These are phyloP conservation scores for Fonsecaea nubica DNA, from an alignment of 2,329 filamentous ascomycete genomes.

Conservation along the genomic window DNA sequence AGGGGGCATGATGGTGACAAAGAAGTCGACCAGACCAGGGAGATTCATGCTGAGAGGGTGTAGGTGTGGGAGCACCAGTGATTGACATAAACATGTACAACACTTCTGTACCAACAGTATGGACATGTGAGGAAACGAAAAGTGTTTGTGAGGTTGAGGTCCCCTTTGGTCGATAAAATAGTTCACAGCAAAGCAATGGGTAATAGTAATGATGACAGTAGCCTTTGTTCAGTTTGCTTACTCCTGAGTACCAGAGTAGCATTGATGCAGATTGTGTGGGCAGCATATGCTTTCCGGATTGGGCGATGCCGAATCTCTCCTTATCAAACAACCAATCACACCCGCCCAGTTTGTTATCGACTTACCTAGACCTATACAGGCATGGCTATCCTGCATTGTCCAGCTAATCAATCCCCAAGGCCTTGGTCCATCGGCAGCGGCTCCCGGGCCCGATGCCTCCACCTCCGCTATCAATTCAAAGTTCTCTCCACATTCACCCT, in stretches of 20 bases:
- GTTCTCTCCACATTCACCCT: not conserved
- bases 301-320: not conserved
- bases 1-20: conserved; percentile 21
- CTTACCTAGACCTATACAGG: not conserved
- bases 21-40: conserved; percentile 11
- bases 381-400: not conserved
- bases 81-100: not conserved
- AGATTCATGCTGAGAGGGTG: not conserved
- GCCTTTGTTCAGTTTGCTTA: too few species aligned
- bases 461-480: not conserved
- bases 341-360: not conserved
- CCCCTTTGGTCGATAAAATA: too few species aligned
- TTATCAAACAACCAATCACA: not conserved
- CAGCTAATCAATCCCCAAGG: too few species aligned
- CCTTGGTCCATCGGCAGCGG: not conserved
- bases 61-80: not conserved
- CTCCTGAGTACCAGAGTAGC: too few species aligned
- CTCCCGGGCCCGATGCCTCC: not conserved
- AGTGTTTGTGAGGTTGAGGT: too few species aligned
- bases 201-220: too few species aligned
- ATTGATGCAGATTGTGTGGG: too few species aligned
- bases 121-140: not conserved
- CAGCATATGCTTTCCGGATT: too few species aligned
- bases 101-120: not conserved
- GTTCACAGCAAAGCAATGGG: too few species aligned